These are phyloP conservation scores for Staphylotrichum longicolle DNA, from an alignment of 495 filamentous ascomycete species.

Conservation along the genomic window DNA sequence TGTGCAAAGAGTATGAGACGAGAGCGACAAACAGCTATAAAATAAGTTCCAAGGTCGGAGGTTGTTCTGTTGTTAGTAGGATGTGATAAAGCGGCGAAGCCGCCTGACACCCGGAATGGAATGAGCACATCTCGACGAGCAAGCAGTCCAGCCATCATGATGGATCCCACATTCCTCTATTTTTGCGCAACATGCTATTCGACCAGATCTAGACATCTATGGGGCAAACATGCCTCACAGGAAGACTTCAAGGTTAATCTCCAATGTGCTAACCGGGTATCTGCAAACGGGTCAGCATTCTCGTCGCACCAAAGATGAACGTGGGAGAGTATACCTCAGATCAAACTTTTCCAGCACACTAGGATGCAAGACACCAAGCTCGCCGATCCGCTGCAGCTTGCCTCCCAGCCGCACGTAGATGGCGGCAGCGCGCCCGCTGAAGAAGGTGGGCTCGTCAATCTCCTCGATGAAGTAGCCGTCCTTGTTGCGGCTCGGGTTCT, in stretches of 20 bases:
- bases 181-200: constrained; percentile 5
- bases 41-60: no score
- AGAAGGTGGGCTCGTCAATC: constrained; percentile 86
- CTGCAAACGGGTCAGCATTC: constrained; percentile 41
- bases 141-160: background rate
- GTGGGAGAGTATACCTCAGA: constrained; percentile 57
- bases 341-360: constrained; percentile 92
- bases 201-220: constrained; percentile 2
- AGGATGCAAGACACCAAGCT: constrained; percentile 91
- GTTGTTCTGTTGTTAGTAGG: no score
- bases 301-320: background rate
- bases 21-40: no score
- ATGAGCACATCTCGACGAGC: no score
- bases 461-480: constrained; percentile 92
- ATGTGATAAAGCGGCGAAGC: no score
- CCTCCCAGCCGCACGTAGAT: constrained; percentile 71
- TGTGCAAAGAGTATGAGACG: background rate
- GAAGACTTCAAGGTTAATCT: constrained; percentile 94
- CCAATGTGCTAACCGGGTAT: constrained; percentile 91
- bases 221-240: constrained; percentile 49
- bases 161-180: background rate
- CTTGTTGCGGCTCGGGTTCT: constrained; percentile 46
- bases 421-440: constrained; percentile 81
- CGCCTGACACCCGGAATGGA: no score
- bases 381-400: constrained; percentile 70